Base-by-base conservation (phyloP, 2,329 filamentous ascomycete species). In the Clarireedia sp. region DNA sequence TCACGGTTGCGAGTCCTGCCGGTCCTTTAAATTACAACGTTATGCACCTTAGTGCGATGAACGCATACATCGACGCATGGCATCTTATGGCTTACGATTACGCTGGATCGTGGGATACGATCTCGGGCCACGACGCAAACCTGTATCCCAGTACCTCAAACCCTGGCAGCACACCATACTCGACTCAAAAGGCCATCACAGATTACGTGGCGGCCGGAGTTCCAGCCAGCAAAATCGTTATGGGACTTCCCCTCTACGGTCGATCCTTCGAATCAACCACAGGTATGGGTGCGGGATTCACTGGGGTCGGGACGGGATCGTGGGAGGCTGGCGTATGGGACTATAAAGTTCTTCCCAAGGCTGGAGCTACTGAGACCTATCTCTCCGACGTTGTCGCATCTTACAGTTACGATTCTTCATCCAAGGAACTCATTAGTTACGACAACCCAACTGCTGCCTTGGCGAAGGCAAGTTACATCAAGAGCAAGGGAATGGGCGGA, bases 181-280 rank as follows among this genome's bases (percentile, higher is more conserved):
- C 79, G 66, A 85, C 85, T 2, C 75, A 86, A 33, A 71, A 74
- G 17, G 87, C 87, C 3, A 72, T 95, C 44, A 68, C 75, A 3
- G 81, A 78, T 54, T 95, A 95, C 71, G 71, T 83, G 33, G 68
- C 73, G 0, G 78, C 78, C 3, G 84, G 83, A 6, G 79, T 94
- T 0, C 73, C 81, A 0, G 66, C 81, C 0, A 67, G 69, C 52
- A 92, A 92, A 69, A 79, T 95, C 54, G 78, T 89, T 2, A 74
- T 94, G 4, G 89, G 89, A 2, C 85, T 94, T 78, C 89, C 90
- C 0, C 74, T 95, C 7, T 94, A 94, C 67, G 89, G 89, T 1
- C 84, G 87, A 21, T 75, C 83, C 0, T 94, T 92, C 65, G 71
- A 76, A 48, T 70, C 75, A 37, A 86, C 89, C 0, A 69, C 74